These are phyloP conservation scores for Fusarium nelsonii DNA, from an alignment of 2,329 filamentous ascomycete genomes.

Conservation along the genomic window DNA sequence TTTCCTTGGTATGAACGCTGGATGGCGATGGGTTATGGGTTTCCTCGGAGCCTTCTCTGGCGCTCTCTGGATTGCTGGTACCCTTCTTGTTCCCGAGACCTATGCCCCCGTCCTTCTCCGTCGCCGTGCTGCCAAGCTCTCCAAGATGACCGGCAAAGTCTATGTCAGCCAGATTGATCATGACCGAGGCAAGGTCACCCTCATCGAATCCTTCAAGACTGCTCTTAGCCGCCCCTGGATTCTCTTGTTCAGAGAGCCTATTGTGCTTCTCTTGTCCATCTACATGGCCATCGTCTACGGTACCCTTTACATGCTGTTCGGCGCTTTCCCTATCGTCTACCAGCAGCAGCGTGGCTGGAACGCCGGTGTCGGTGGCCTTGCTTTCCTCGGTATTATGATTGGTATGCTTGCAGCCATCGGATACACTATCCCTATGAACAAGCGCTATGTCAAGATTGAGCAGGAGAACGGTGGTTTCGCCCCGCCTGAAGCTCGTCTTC, in stretches of 20 bases:
- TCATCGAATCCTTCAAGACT: conserved; percentile 69
- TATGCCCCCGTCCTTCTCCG: conserved; percentile 80
- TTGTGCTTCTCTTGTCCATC: conserved; percentile 81
- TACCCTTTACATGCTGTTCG: conserved; percentile 78
- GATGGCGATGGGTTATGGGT: conserved; percentile 89
- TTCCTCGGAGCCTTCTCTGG: conserved; percentile 78
- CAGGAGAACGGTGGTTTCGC: conserved; percentile 36
- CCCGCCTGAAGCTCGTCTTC: conserved; percentile 35
- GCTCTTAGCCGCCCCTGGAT: conserved; percentile 69
- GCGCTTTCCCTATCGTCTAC: conserved; percentile 77
- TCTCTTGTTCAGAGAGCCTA: conserved; percentile 72
- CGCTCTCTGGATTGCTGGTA: conserved; percentile 76
- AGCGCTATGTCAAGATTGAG: conserved; percentile 36
- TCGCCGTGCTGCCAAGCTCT: conserved; percentile 34
- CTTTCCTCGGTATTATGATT: conserved; percentile 42
- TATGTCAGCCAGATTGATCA: conserved; percentile 36
- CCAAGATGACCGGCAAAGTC: conserved; percentile 37
- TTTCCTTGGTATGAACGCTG: conserved; percentile 73
- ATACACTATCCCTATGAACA: conserved; percentile 39
- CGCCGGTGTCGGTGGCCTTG: conserved; percentile 31
- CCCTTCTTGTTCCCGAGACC: conserved; percentile 85
- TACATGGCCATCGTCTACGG: conserved; percentile 86
- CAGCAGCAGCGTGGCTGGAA: conserved; percentile 55
- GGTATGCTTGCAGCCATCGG: conserved; percentile 36
- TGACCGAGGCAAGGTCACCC: conserved; percentile 50